Evolutionary conservation across 805 yeast genomes (phyloP).

Genomic region (Vanderwaltozyma yarrowii): DNA sequence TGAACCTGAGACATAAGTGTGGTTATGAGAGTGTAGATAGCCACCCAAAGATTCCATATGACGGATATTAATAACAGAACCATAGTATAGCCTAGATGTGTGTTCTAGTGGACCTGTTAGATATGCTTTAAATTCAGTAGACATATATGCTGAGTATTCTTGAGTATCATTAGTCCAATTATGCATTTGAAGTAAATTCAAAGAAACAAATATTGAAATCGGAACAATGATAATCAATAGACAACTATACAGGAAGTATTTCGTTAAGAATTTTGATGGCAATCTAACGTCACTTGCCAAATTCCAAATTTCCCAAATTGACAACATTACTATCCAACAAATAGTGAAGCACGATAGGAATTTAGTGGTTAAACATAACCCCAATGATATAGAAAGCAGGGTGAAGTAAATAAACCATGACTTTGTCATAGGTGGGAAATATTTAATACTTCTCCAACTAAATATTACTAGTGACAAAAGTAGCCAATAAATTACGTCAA

Average conservation of each 20-base stretch:
- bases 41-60: constrained; percentile 63
- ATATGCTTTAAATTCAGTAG: constrained; percentile 59
- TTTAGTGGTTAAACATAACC: constrained; percentile 50
- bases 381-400: constrained; percentile 43
- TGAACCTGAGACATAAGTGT: constrained; percentile 53
- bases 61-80: constrained; percentile 61
- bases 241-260: constrained; percentile 34
- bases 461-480: constrained; percentile 40
- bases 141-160: constrained; percentile 34
- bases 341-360: constrained; percentile 62
- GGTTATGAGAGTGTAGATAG: constrained; percentile 71
- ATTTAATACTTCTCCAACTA: constrained; percentile 41
- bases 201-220: constrained; percentile 40
- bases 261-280: constrained; percentile 28
- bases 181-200: constrained; percentile 42
- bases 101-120: constrained; percentile 30
- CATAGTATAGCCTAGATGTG: constrained; percentile 62
- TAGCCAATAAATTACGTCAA: constrained; percentile 37
- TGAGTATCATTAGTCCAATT: constrained; percentile 10
- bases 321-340: constrained; percentile 47
- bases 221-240: constrained; percentile 46
- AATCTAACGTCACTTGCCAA: constrained; percentile 57
- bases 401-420: constrained; percentile 45
- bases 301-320: constrained; percentile 48
- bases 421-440: constrained; percentile 34